Conservation (phyloP, 352 stramenopile genomes). For the Phytophthora aleatoria region DNA sequence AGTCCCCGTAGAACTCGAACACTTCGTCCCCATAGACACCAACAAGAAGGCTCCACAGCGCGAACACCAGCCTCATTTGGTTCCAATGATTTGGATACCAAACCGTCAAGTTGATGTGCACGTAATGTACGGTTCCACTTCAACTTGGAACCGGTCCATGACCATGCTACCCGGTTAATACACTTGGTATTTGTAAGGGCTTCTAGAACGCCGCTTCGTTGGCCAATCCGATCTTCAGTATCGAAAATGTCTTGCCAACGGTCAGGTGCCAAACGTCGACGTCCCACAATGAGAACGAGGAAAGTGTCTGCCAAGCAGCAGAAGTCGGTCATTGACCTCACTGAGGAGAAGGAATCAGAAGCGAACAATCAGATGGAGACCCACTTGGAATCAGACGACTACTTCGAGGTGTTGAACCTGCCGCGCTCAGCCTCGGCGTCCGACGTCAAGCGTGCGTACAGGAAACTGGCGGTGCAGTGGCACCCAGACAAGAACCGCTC, state of each 20-base stretch:
- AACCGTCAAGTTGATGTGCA: slow-evolving; percentile 1
- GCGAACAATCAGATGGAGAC: slow-evolving; percentile 10
- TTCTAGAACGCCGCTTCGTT: slow-evolving; percentile 26
- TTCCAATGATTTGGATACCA: neutral
- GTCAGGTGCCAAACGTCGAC: slow-evolving; percentile 14
- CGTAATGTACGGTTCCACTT: slow-evolving; percentile 8
- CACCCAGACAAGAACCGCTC: slow-evolving; percentile 94
- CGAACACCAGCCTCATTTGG: slow-evolving; percentile 3
- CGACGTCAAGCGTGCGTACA: slow-evolving; percentile 74
- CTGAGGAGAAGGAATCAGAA: slow-evolving; percentile 8
- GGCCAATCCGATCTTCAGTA: slow-evolving; percentile 18
- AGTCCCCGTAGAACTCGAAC: slow-evolving; percentile 64
- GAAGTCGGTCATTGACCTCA: slow-evolving; percentile 28
- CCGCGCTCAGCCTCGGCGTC: slow-evolving; percentile 40
- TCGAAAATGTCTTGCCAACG: slow-evolving; percentile 24
- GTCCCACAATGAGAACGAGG: neutral
- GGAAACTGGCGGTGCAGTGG: slow-evolving; percentile 85
- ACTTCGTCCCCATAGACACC: slow-evolving; percentile 38
- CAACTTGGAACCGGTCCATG: slow-evolving; percentile 9
- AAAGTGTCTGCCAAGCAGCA: slow-evolving; percentile 7
- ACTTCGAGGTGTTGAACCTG: slow-evolving; percentile 69
- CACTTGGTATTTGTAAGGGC: slow-evolving; percentile 3
- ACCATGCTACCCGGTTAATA: slow-evolving; percentile 10
- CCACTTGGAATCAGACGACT: slow-evolving; percentile 74
- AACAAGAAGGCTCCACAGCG: slow-evolving; percentile 1